Evolutionary conservation across 768 basidiomycete genomes (phyloP), one percentile per base, ranked within the genome.

Genomic region (Lanmaoa pseudosensibilis): DNA sequence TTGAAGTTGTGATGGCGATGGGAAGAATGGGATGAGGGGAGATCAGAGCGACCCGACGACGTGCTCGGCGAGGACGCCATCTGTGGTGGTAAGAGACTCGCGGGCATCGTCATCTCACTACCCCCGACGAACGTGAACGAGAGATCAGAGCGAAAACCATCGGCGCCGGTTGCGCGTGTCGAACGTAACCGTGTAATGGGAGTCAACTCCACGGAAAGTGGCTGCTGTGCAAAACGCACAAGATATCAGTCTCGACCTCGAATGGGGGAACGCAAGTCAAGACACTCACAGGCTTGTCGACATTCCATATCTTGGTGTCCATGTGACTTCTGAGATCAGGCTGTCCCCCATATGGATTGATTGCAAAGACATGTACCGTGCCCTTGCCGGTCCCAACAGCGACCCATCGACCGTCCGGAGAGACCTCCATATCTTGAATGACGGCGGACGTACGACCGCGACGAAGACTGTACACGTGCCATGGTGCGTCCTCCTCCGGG

Each of bases 291-390:
- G 81, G 61, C 46, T 78, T 77, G 5, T 73, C 69, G 3, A 72
- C 70, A 60, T 92, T 88, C 65, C 74, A 68, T 0, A 90, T 84
- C 64, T 74, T 74, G 7, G 81, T 83, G 37, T 80, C 77, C 52
- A 86, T 61, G 71, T 89, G 86, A 47, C 87, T 86, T 34, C 69
- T 69, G 33, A 81, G 71, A 72, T 91, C 85, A 2, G 87, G 75
- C 34, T 75, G 76, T 4, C 92, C 88, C 1, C 90, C n/a, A n/a
- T 86, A 86, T 4, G 90, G 90, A 67, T 92, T 88, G 9, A 86
- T 75, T 9, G 86, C 82, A 65, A 91, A 93, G 1, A 93, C 73
- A 71, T 93, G 90, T 21, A 86, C 71, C 0, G n/a, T n/a, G n/a
- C n/a, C n/a, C n/a, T n/a, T n/a, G n/a, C n/a, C n/a, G n/a, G n/a